Conservation (phyloP, 345 rosid genomes). For the Durio zibethinus region DNA sequence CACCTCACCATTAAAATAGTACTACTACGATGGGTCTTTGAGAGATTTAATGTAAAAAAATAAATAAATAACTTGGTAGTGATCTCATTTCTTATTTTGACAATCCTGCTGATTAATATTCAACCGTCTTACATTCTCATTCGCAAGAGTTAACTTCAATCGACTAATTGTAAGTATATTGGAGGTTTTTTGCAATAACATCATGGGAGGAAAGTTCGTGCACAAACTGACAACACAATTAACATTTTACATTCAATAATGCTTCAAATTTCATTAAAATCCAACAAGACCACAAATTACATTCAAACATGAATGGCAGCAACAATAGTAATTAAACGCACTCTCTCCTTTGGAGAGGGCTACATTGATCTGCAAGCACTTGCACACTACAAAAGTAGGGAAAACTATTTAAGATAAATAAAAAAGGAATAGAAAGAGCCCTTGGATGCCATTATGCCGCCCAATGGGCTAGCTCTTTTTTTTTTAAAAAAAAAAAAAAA, state of each 20-base stretch:
- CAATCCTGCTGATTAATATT: not conserved
- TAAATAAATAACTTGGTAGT: not conserved
- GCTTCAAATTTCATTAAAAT: not conserved
- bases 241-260: too few relatives aligned
- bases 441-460: conserved; percentile 22
- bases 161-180: too few relatives aligned
- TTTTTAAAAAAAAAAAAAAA: not conserved
- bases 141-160: too few relatives aligned
- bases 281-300: not conserved
- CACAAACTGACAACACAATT: too few relatives aligned
- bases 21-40: too few relatives aligned
- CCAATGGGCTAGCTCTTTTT: conserved; percentile 4
- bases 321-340: conserved; percentile 19
- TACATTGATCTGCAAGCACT: conserved; percentile 24
- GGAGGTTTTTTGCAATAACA: too few relatives aligned
- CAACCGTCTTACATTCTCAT: not conserved
- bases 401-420: not conserved
- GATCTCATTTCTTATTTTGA: not conserved
- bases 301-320: not conserved
- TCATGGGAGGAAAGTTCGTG: too few relatives aligned
- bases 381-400: not conserved
- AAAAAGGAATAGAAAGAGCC: not conserved
- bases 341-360: conserved; percentile 67
- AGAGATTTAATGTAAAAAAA: too few relatives aligned
- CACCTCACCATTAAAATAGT: not conserved